phyloP scores from a whole-genome alignment of 306 rosid species.

The Rosa chinensis region DNA sequence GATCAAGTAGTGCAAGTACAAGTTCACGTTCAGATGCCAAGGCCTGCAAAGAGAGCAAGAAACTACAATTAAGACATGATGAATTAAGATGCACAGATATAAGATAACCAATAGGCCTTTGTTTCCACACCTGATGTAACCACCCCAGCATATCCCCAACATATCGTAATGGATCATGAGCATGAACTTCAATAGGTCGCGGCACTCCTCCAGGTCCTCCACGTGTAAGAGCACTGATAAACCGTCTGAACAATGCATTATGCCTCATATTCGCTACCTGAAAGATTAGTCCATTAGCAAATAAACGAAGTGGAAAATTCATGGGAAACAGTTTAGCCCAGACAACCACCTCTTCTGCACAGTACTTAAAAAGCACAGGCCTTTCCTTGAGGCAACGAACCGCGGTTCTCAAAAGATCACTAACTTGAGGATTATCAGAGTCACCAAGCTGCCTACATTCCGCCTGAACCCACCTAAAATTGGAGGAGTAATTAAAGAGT shows the following conservation, averaged over 20 bases:
- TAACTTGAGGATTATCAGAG: conserved; percentile 89
- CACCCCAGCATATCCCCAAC: conserved; percentile 97
- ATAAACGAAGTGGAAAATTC: not conserved
- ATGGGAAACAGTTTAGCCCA: not conserved
- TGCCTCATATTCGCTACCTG: conserved; percentile 99
- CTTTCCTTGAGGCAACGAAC: conserved; percentile 94
- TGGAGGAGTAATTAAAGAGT: conserved; percentile 13
- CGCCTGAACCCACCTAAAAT: conserved; percentile 94
- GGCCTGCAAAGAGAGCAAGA: conserved; percentile 56
- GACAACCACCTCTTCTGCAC: conserved; percentile 92
- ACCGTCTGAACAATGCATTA: conserved; percentile 90
- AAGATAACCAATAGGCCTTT: conserved; percentile 22
- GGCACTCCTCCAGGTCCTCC: conserved; percentile 99
- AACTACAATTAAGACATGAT: conserved; percentile 1
- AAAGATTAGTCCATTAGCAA: conserved; percentile 21
- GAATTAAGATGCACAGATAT: conserved; percentile 5
- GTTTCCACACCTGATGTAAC: conserved; percentile 79
- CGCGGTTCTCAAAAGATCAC: conserved; percentile 80
- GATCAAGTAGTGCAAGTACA: conserved; percentile 71
- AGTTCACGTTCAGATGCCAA: conserved; percentile 99
- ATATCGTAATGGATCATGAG: conserved; percentile 95
- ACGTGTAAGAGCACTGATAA: conserved; percentile 94
- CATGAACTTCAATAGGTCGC: conserved; percentile 99
- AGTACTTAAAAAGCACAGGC: conserved; percentile 92
- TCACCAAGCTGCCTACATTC: conserved; percentile 92